Evolutionary conservation across 768 basidiomycete genomes (phyloP), one percentile per base, ranked within the genome.

Genomic region (Lactifluus pinguis): DNA sequence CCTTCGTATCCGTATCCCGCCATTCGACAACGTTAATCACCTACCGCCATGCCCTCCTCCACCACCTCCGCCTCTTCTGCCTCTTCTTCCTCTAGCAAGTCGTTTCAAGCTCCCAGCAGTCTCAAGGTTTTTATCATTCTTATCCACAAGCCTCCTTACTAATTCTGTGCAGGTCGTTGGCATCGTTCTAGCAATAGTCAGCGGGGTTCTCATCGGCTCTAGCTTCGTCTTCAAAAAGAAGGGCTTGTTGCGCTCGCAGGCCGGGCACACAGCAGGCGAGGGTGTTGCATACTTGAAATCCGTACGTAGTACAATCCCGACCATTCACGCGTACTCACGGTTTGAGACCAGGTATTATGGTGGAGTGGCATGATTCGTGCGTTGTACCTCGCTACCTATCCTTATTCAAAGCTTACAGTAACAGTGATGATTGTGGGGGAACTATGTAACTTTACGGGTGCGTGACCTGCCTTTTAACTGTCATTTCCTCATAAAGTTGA

Each of bases 191-290:
- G 89, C 91, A 52, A 71, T 93, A 53, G 67, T 71, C 41, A 92
- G 88, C 68, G 97, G 95, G 8, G 45, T 93, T 32, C 83, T 99
- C 62, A 99, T 98, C 62, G 97, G 95, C 5, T 81, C 82, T 44
- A 88, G 86, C 67, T 98, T 98, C 72, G 95, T 98, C 2, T 87
- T 99, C 77, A 99, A 99, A 84, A 99, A 99, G 82, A 97, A 92
- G 70, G 95, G 90, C 9, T 77, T 92, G 19, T 70, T 92, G 55
- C 79, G 84, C 72, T 83, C 86, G 71, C 89, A 90, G 77, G 87
- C 88, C 61, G 92, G 89, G 66, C 85, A 87, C 61, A 72, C 74
- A 44, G 82, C 86, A 3, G 89, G 89, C 57, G 88, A 91, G 70
- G 95, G 95, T 34, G 92, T 95, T 61, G 92, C 83, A 13, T 99